Conservation (phyloP, 2,329 filamentous ascomycete species). For the Xylaria arbuscula region DNA sequence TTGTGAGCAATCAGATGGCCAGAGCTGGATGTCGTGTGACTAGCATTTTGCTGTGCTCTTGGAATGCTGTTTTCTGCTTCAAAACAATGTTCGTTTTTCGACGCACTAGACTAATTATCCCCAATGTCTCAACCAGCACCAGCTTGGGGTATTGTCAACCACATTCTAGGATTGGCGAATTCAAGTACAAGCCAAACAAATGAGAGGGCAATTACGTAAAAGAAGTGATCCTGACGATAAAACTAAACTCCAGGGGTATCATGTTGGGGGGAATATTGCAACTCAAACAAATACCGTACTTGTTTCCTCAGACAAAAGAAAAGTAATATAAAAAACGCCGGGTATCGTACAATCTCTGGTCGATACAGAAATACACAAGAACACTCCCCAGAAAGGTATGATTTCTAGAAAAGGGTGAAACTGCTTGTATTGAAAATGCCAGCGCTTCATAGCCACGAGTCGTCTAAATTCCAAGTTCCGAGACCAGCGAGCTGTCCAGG, state of each 20-base stretch:
- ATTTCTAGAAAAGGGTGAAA: not conserved
- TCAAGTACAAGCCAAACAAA: constrained; percentile 4
- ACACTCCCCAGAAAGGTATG: not conserved
- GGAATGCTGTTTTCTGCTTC: not conserved
- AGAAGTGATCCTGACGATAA: not conserved
- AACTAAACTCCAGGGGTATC: constrained; percentile 28
- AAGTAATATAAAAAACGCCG: not conserved
- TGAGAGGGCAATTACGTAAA: not conserved
- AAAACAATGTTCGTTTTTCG: not conserved
- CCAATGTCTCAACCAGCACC: not conserved
- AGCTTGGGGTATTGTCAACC: not conserved
- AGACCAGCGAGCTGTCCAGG: constrained; percentile 41
- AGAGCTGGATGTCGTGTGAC: not conserved
- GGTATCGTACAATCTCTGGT: constrained; percentile 2
- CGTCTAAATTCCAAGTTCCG: constrained; percentile 40
- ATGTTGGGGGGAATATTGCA: not conserved
- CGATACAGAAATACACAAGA: not conserved
- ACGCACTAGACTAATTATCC: constrained; percentile 3
- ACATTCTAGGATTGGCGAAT: not conserved
- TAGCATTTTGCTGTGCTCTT: not conserved
- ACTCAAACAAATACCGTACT: not conserved
- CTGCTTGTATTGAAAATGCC: not conserved
- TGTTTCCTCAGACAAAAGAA: constrained; percentile 5
- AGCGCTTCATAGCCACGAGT: constrained; percentile 37
- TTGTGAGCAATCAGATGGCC: not conserved